Conservation (phyloP, 225 moss, liverwort and hornwort species). For the Rhytidiadelphus loreus region DNA sequence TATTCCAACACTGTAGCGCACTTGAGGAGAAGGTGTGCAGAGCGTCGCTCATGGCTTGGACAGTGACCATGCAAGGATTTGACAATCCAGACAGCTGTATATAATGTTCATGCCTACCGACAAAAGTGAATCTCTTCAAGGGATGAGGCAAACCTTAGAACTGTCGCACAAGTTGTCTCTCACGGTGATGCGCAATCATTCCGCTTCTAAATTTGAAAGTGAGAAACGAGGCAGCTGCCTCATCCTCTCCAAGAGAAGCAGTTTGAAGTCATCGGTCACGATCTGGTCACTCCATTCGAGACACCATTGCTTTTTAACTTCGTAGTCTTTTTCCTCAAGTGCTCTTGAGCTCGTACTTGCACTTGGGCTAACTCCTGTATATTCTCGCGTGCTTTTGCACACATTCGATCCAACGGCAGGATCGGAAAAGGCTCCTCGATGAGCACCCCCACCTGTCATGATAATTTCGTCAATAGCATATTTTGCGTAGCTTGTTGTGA, state of each 20-base stretch:
- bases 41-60: not conserved
- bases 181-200: not conserved
- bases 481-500: not conserved
- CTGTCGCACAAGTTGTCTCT: not conserved
- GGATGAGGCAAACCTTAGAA: not conserved
- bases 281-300: slow-evolving; percentile 9
- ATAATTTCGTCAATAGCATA: not conserved
- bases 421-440: slow-evolving; percentile 55
- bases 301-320: slow-evolving; percentile 1
- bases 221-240: not conserved
- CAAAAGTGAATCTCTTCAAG: not conserved
- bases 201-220: not conserved
- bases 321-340: not conserved
- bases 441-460: slow-evolving; percentile 18
- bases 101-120: not conserved
- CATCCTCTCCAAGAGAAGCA: not conserved
- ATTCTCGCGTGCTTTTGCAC: slow-evolving; percentile 26
- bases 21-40: not conserved
- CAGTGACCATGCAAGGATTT: not conserved
- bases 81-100: not conserved
- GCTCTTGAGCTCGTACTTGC: slow-evolving; percentile 26
- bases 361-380: slow-evolving; percentile 33
- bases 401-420: slow-evolving; percentile 43
- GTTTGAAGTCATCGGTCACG: not conserved
- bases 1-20: not conserved